Base-by-base conservation (phyloP, 2,329 filamentous ascomycete species). In the Kalaharituber pfeilii region DNA sequence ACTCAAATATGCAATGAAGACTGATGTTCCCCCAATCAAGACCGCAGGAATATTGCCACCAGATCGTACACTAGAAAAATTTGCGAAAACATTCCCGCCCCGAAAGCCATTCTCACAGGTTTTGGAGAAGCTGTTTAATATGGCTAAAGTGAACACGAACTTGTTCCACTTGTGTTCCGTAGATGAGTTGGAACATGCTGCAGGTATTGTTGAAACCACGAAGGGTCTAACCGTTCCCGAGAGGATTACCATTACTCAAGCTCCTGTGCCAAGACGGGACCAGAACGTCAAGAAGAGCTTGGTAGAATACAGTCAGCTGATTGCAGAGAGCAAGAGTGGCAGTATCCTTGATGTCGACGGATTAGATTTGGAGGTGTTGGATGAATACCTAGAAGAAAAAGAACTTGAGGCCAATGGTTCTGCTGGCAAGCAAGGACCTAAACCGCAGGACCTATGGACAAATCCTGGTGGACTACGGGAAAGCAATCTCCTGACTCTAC, bases 71-170 rank as follows among this genome's bases (percentile, higher is more conserved):
- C 71, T 94, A 29, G 79, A 91, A 64, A 76, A 78, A 6, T 91
- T 96, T 65, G 76, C 84, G 1, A 75, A 77, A 2, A 91, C 89
- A 65, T 94, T 94, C 63, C 86, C 88, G 0, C 76, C 79, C 0
- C 75, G 77, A 5, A 88, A 85, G 0, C 86, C 88, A 0, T 83
- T 96, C 61, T 82, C 80, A 59, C 94, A 87, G 64, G 80, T 96
- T 56, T 69, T 96, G 54, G 42, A 47, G 42, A 25, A 47, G 24
- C 13, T 47, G 42, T 5, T 47, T 5, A 15, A 47, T 5, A 81
- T 86, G 54, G 73, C 89, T 7, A 76, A 79, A 1, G 71, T 73
- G 26, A 70, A 84, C 8, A 77, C 81, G 52, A 68, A 74, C 0
- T 74, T 76, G 1, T 96, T 86, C 67, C 78, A 82, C 59, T 70